A percentile compares a stretch with the other conserved stretches of the same genome.
Conservation (phyloP, 179 eudicot species). For the Nepenthes alata region DNA sequence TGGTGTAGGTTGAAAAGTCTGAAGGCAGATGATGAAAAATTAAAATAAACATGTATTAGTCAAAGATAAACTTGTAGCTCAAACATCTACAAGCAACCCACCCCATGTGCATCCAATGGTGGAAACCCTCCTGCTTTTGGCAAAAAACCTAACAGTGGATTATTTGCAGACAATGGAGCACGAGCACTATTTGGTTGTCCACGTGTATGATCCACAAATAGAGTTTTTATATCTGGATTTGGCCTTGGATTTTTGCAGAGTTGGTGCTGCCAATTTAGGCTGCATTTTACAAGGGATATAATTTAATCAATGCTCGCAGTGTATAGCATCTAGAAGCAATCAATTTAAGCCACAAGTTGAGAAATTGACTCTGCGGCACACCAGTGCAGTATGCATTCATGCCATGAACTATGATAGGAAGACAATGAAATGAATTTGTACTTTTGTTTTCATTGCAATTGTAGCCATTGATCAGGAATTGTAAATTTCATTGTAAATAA, state of each 20-base stretch:
- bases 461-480: background rate
- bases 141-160: constrained; percentile 61
- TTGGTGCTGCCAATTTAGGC: constrained; percentile 97
- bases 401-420: too few relatives aligned
- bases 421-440: too few relatives aligned
- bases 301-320: constrained; percentile 1
- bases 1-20: constrained; percentile 71
- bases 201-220: constrained; percentile 91
- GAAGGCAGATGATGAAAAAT: constrained; percentile 5
- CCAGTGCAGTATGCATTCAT: too few relatives aligned
- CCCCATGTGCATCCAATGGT: constrained; percentile 89
- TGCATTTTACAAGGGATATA: constrained; percentile 24
- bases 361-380: too few relatives aligned
- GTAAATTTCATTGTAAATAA: background rate
- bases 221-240: constrained; percentile 88
- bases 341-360: background rate
- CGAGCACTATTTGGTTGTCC: constrained; percentile 88
- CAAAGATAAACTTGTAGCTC: constrained; percentile 4
- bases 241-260: constrained; percentile 92
- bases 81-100: constrained; percentile 18
- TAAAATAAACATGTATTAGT: background rate
- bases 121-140: constrained; percentile 87
- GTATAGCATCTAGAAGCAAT: background rate
- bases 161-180: constrained; percentile 86
- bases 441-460: background rate